phyloP scores from a whole-genome alignment of 2,329 filamentous ascomycete species.

The Phialocephala sp. region DNA sequence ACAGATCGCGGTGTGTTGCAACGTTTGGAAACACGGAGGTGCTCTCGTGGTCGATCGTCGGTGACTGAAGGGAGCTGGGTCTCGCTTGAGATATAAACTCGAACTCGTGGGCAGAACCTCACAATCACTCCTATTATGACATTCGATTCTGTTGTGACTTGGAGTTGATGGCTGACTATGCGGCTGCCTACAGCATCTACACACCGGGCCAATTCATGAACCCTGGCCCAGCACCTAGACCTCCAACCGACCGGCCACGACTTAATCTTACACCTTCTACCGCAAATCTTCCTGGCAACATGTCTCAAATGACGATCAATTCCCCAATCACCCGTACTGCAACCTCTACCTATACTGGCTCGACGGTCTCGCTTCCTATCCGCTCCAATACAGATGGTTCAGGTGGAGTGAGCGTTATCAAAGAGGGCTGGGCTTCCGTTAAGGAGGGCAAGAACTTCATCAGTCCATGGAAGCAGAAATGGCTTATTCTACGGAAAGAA shows the following conservation, averaged over 20 bases:
- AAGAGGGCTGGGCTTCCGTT: constrained; percentile 81
- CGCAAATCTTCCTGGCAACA: constrained; percentile 74
- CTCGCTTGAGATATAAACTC: constrained; percentile 5
- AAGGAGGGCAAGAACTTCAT: constrained; percentile 92
- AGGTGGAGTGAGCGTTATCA: constrained; percentile 75
- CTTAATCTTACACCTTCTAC: constrained; percentile 79
- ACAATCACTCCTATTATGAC: constrained; percentile 18
- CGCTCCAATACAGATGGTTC: constrained; percentile 60
- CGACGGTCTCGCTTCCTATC: constrained; percentile 75
- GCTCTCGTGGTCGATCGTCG: constrained; percentile 5
- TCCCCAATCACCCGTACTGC: constrained; percentile 71
- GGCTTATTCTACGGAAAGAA: constrained; percentile 88
- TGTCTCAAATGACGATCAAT: constrained; percentile 76
- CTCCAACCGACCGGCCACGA: constrained; percentile 82
- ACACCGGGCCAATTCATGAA: constrained; percentile 85
- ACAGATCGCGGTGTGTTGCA: constrained; percentile 34
- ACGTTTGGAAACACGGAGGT: constrained; percentile 35
- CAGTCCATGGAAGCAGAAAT: constrained; percentile 88
- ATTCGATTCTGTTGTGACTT: constrained; percentile 13
- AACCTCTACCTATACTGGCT: constrained; percentile 72
- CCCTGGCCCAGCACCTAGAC: constrained; percentile 89
- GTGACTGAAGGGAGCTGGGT: constrained; percentile 18
- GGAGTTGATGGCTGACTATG: constrained; percentile 29
- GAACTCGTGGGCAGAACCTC: neutral
- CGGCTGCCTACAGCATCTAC: constrained; percentile 54